Conservation (phyloP, 495 filamentous ascomycete genomes). For the Xeromyces bisporus region DNA sequence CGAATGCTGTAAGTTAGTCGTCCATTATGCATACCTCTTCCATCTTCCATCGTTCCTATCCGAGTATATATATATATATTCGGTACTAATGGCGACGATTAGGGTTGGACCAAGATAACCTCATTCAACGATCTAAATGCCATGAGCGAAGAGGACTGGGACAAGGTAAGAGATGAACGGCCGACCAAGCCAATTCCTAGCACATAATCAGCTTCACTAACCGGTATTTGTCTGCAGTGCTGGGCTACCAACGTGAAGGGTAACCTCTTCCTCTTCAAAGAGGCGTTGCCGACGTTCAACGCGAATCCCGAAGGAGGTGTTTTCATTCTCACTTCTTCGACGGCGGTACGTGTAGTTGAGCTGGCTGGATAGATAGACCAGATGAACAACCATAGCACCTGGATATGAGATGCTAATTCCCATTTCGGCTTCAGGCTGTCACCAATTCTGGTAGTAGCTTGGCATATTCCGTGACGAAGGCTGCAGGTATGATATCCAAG, state of each 20-base stretch:
- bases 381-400: too few species aligned
- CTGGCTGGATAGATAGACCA: constrained; percentile 1
- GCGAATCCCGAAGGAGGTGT: constrained; percentile 51
- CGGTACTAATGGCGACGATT: not conserved
- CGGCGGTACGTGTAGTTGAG: constrained; percentile 26
- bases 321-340: constrained; percentile 50
- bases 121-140: constrained; percentile 46
- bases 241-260: constrained; percentile 56
- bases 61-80: constrained; percentile 1
- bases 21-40: not conserved
- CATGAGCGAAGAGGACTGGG: constrained; percentile 50
- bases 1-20: constrained; percentile 46
- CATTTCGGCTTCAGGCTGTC: constrained; percentile 19
- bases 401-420: too few species aligned
- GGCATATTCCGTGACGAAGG: constrained; percentile 51
- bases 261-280: constrained; percentile 42
- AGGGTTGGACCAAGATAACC: constrained; percentile 54
- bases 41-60: not conserved
- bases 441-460: constrained; percentile 37
- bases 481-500: constrained; percentile 39
- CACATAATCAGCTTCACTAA: too few species aligned
- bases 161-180: constrained; percentile 30
- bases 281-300: constrained; percentile 47
- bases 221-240: too few species aligned
- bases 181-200: too few species aligned